These are phyloP conservation scores for Lithospermum erythrorhizon DNA, from an alignment of 257 asterid species.

Conservation along the genomic window DNA sequence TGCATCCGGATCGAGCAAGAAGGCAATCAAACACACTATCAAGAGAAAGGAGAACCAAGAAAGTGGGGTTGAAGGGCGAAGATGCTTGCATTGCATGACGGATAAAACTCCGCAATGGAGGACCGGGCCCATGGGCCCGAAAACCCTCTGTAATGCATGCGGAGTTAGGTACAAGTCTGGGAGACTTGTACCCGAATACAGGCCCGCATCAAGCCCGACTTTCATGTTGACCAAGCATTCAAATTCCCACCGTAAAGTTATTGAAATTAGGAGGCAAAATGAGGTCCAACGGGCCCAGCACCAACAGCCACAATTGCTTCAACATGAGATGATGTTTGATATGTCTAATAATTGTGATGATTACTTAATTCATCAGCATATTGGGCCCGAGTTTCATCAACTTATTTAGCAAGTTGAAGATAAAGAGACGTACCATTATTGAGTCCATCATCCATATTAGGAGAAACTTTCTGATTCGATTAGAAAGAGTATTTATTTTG, in stretches of 20 bases:
- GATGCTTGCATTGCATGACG: slow-evolving; percentile 82
- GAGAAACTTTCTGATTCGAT: too few species aligned
- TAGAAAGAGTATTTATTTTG: too few species aligned
- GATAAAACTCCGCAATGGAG: slow-evolving; percentile 98
- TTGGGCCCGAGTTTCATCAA: slow-evolving; percentile 72
- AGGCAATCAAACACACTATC: slow-evolving; percentile 13
- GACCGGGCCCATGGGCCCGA: slow-evolving; percentile 92
- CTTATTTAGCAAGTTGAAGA: slow-evolving; percentile 17
- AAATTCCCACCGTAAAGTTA: slow-evolving; percentile 75
- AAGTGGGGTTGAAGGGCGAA: slow-evolving; percentile 41
- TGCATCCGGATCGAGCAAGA: slow-evolving; percentile 9
- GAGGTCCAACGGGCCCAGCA: slow-evolving; percentile 50
- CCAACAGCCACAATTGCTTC: slow-evolving; percentile 48
- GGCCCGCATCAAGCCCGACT: slow-evolving; percentile 96
- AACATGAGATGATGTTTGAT: slow-evolving; percentile 62
- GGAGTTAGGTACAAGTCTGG: slow-evolving; percentile 93
- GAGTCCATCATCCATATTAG: too few species aligned
- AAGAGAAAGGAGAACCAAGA: slow-evolving; percentile 33
- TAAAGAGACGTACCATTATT: too few species aligned
- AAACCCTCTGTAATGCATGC: slow-evolving; percentile 86
- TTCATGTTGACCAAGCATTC: slow-evolving; percentile 71
- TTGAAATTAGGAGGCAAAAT: slow-evolving; percentile 79
- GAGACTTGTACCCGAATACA: slow-evolving; percentile 81
- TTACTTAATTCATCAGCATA: slow-evolving; percentile 74
- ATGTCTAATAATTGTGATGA: slow-evolving; percentile 44